These are phyloP conservation scores for Hypoxylon perforatum DNA, from an alignment of 495 filamentous ascomycete species.

Conservation along the genomic window DNA sequence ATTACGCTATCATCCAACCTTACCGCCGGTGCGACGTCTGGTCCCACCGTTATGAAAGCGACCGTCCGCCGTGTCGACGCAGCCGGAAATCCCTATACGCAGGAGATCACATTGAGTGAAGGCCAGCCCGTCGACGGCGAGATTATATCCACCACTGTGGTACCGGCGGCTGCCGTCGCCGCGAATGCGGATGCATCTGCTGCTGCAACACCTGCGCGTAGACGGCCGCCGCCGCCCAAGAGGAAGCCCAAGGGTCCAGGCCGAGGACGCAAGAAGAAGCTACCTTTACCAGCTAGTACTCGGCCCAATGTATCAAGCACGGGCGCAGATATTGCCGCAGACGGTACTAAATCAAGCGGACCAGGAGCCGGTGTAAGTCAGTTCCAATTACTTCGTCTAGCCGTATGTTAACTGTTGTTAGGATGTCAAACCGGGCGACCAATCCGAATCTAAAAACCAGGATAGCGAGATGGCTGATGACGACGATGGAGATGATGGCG, in stretches of 20 bases:
- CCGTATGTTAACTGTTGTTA: conserved; percentile 53
- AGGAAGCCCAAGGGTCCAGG: conserved; percentile 77
- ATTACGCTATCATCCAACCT: conserved; percentile 59
- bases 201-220: conserved; percentile 54
- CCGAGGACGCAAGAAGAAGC: conserved; percentile 72
- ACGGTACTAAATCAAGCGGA: conserved; percentile 26
- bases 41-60: conserved; percentile 71
- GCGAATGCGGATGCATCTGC: conserved; percentile 39
- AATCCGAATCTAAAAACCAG: conserved; percentile 50
- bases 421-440: conserved; percentile 58
- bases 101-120: conserved; percentile 82
- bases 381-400: conserved; percentile 38
- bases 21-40: conserved; percentile 52
- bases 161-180: conserved; percentile 49
- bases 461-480: conserved; percentile 64
- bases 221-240: conserved; percentile 79
- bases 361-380: conserved; percentile 30
- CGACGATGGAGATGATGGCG: conserved; percentile 53
- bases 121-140: conserved; percentile 86
- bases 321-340: conserved; percentile 41
- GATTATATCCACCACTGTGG: conserved; percentile 68
- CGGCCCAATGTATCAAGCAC: conserved; percentile 51
- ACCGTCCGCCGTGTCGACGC: conserved; percentile 82
- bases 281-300: conserved; percentile 58
- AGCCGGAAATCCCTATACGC: conserved; percentile 80